A percentile compares a stretch with the other conserved stretches of the same genome.
Conservation (phyloP, 164 flowering plant species). For the Euptelea pleiosperma region DNA sequence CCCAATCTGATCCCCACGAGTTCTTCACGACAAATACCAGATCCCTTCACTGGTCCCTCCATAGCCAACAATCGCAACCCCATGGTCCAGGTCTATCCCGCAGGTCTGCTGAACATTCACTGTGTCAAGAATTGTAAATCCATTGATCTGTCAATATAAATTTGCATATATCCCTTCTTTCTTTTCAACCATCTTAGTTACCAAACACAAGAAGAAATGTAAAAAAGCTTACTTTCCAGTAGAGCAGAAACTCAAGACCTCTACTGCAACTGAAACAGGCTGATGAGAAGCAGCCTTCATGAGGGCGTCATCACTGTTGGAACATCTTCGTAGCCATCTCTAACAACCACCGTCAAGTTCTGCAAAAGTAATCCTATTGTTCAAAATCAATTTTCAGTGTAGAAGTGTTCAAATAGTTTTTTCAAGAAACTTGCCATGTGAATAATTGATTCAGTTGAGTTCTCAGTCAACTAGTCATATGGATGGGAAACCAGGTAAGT, state of each 20-base stretch:
- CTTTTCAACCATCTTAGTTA: neutral
- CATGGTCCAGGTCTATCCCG: conserved; percentile 28
- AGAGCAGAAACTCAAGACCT: conserved; percentile 37
- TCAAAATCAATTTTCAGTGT: no score
- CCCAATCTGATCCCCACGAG: conserved; percentile 36
- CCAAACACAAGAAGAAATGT: neutral
- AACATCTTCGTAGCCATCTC: conserved; percentile 32
- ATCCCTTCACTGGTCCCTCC: conserved; percentile 22
- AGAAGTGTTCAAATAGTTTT: no score
- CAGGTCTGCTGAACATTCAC: conserved; percentile 28
- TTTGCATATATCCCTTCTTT: neutral
- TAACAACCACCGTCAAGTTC: conserved; percentile 19
- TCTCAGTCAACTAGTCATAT: no score
- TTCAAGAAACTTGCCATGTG: no score
- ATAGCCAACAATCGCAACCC: conserved; percentile 33
- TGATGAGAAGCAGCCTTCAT: conserved; percentile 30
- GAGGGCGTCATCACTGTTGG: conserved; percentile 27
- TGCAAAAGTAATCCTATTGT: conserved; percentile 12
- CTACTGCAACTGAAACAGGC: conserved; percentile 36
- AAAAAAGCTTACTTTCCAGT: conserved; percentile 21
- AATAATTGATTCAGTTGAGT: no score
- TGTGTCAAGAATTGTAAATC: conserved; percentile 7
- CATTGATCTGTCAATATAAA: neutral
- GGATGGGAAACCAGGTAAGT: no score
- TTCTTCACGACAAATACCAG: conserved; percentile 36